Evolutionary conservation across 148 eudicot species (phyloP).

Genomic region (Selenicereus undatus): DNA sequence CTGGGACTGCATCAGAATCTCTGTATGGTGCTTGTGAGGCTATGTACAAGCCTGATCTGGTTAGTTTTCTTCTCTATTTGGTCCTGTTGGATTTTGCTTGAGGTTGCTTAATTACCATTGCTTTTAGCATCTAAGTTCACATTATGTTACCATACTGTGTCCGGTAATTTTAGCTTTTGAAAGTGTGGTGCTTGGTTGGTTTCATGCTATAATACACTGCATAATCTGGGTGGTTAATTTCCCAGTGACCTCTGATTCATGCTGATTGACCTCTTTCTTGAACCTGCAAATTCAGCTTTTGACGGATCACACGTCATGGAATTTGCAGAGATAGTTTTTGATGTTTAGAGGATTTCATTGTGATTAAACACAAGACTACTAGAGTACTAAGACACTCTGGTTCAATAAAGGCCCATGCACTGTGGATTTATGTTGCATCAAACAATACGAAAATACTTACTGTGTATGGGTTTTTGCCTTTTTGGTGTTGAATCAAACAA

Average conservation of each 20-base stretch:
- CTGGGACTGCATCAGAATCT: conserved; percentile 94
- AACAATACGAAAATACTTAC: neutral
- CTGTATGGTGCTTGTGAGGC: conserved; percentile 98
- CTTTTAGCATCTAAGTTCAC: neutral
- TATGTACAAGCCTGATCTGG: conserved; percentile 98
- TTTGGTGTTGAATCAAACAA: neutral
- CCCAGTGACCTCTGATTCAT: neutral
- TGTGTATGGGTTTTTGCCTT: neutral
- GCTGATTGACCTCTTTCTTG: neutral
- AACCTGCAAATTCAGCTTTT: neutral
- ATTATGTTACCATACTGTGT: neutral
- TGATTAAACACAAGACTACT: neutral
- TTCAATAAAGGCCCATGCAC: neutral
- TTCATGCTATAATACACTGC: neutral
- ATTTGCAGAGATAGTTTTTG: neutral
- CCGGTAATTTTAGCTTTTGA: neutral
- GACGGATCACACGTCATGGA: neutral
- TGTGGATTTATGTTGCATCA: too few species aligned
- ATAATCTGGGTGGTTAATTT: neutral
- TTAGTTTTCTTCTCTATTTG: conserved; percentile 24
- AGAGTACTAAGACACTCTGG: neutral
- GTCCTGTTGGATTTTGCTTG: neutral
- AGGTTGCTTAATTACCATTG: neutral
- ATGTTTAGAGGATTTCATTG: neutral
- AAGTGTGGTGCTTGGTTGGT: conserved; percentile 4